phyloP scores from a whole-genome alignment of 1,284 basidiomycete genomes.

The Cutaneotrichosporon sp. region DNA sequence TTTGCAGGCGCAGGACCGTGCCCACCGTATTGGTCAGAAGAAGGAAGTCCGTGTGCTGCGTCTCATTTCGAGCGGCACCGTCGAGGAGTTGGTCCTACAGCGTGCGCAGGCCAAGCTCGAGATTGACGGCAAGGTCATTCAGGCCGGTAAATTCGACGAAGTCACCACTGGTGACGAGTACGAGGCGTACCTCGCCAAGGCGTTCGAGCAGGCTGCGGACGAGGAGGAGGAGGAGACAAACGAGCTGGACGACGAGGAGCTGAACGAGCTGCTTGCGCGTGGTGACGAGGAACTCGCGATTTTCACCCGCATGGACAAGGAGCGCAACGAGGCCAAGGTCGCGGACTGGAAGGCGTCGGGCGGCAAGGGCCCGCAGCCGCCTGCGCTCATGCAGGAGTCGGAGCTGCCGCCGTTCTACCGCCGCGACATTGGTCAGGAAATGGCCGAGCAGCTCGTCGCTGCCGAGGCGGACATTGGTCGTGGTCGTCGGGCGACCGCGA shows the following conservation, averaged over 20 bases:
- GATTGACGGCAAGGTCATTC: conserved; percentile 99
- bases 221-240: conserved; percentile 89
- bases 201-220: conserved; percentile 56
- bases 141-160: conserved; percentile 98
- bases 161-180: conserved; percentile 97
- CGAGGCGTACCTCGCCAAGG: conserved; percentile 81
- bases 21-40: conserved; percentile 99
- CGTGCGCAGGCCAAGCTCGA: conserved; percentile 95
- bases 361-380: conserved; percentile 71
- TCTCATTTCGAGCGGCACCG: conserved; percentile 95
- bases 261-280: conserved; percentile 89
- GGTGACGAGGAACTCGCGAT: conserved; percentile 70
- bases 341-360: conserved; percentile 70
- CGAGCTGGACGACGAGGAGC: conserved; percentile 94
- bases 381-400: conserved; percentile 73
- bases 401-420: conserved; percentile 93
- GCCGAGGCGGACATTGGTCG: conserved; percentile 68
- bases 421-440: conserved; percentile 51
- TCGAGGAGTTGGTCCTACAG: conserved; percentile 95
- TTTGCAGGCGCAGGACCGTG: conserved; percentile 75
- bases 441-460: conserved; percentile 44
- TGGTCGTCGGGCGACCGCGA: conserved; percentile 73
- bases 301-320: conserved; percentile 79
- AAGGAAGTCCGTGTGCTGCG: conserved; percentile 95
- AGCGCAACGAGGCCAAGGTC: conserved; percentile 67